Evolutionary conservation across 805 yeast genomes (phyloP).

Genomic region (Candida sanyiensis): DNA sequence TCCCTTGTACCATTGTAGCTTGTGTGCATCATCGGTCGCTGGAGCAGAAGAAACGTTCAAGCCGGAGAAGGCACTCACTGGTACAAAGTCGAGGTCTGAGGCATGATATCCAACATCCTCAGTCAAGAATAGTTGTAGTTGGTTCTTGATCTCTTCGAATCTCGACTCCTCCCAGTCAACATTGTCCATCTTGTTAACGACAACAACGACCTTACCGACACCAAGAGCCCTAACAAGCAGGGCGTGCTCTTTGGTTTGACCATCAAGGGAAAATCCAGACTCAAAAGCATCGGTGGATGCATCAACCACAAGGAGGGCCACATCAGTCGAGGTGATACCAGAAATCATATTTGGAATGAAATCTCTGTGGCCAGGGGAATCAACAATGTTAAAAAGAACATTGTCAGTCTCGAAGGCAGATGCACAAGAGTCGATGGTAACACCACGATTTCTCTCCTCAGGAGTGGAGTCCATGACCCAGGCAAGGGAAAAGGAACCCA

Average conservation of each 20-base stretch:
- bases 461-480: slow-evolving; percentile 94
- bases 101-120: slow-evolving; percentile 58
- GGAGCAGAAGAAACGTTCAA: slow-evolving; percentile 82
- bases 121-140: slow-evolving; percentile 74
- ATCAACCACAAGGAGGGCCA: slow-evolving; percentile 86
- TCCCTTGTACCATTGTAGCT: slow-evolving; percentile 43
- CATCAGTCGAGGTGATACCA: slow-evolving; percentile 92
- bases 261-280: slow-evolving; percentile 92
- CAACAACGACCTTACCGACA: slow-evolving; percentile 81
- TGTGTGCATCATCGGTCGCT: slow-evolving; percentile 58
- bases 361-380: slow-evolving; percentile 96
- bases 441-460: slow-evolving; percentile 97
- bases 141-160: slow-evolving; percentile 72
- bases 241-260: slow-evolving; percentile 95
- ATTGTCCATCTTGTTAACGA: slow-evolving; percentile 93
- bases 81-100: slow-evolving; percentile 80
- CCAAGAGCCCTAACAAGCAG: slow-evolving; percentile 85
- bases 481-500: slow-evolving; percentile 97
- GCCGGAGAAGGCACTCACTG: slow-evolving; percentile 91
- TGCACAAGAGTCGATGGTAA: slow-evolving; percentile 89
- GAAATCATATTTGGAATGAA: slow-evolving; percentile 95
- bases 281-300: slow-evolving; percentile 94
- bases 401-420: slow-evolving; percentile 92
- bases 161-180: slow-evolving; percentile 81
- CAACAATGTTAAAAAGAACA: slow-evolving; percentile 85